A percentile compares a stretch with the other conserved stretches of the same genome.
Evolutionary conservation across 225 moss, liverwort and hornwort genomes (phyloP).

Genomic region (Polytrichum formosum): DNA sequence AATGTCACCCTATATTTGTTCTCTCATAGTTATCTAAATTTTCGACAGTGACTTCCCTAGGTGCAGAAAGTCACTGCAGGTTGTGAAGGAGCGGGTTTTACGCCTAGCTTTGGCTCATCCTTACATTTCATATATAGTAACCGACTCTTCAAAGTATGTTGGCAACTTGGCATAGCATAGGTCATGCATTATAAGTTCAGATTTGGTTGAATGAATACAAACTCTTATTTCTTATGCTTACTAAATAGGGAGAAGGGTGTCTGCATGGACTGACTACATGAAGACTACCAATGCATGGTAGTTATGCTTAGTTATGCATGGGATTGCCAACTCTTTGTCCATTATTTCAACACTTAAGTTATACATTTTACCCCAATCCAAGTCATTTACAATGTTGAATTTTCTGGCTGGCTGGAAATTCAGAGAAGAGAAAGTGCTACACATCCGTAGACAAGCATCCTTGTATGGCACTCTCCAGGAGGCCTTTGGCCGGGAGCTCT

Average conservation of each 20-base stretch:
- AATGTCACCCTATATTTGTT: too few species aligned
- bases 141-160: slow-evolving; percentile 64
- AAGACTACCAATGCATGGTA: too few species aligned
- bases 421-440: slow-evolving; percentile 67
- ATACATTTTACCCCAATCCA: too few species aligned
- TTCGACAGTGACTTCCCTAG: too few species aligned
- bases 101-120: slow-evolving; percentile 71
- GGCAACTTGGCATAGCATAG: neutral
- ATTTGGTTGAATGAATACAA: too few species aligned
- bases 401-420: neutral
- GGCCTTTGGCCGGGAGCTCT: slow-evolving; percentile 64
- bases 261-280: too few species aligned
- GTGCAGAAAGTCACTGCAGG: slow-evolving; percentile 63
- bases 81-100: slow-evolving; percentile 77
- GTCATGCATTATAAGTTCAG: neutral
- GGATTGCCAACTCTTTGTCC: too few species aligned
- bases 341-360: too few species aligned
- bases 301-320: too few species aligned
- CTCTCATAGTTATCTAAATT: too few species aligned
- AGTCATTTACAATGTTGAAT: neutral
- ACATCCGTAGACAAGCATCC: slow-evolving; percentile 54
- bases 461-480: slow-evolving; percentile 62
- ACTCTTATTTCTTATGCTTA: too few species aligned
- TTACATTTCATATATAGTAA: slow-evolving; percentile 67
- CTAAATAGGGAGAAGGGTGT: too few species aligned